phyloP scores from a whole-genome alignment of 345 rosid genomes.

The Excoecaria agallocha region DNA sequence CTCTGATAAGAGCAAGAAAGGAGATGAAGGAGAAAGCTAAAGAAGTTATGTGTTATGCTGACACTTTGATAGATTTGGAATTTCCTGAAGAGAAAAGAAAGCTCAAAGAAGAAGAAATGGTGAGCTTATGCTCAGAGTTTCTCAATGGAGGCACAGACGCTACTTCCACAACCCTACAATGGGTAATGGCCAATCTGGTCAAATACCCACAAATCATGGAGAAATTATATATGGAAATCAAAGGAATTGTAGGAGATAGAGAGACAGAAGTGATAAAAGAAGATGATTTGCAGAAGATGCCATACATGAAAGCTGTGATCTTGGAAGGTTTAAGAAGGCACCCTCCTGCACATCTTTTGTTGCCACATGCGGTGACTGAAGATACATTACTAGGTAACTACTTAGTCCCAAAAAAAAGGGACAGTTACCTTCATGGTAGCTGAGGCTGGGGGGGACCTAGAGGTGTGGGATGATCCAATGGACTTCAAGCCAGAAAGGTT shows the following conservation, averaged over 20 bases:
- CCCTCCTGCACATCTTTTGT: slow-evolving; percentile 11
- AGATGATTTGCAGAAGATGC: slow-evolving; percentile 10
- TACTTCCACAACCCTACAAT: slow-evolving; percentile 6
- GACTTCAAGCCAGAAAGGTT: slow-evolving; percentile 26
- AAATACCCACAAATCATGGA: slow-evolving; percentile 16
- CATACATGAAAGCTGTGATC: slow-evolving; percentile 17
- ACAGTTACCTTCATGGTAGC: slow-evolving; percentile 10
- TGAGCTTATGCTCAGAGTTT: slow-evolving; percentile 13
- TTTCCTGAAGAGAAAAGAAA: slow-evolving; percentile 20
- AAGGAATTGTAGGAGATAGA: slow-evolving; percentile 9
- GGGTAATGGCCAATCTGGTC: slow-evolving; percentile 21
- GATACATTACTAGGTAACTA: background rate
- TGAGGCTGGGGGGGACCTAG: slow-evolving; percentile 11
- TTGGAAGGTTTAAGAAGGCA: slow-evolving; percentile 23
- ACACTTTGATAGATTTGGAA: slow-evolving; percentile 11
- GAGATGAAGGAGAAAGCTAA: background rate
- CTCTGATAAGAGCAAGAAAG: slow-evolving; percentile 16
- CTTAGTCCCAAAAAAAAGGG: slow-evolving; percentile 5
- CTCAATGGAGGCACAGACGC: slow-evolving; percentile 10
- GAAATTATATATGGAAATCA: slow-evolving; percentile 15
- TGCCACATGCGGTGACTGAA: slow-evolving; percentile 23
- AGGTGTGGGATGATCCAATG: slow-evolving; percentile 27
- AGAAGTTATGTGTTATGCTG: background rate
- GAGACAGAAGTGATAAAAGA: slow-evolving; percentile 8
- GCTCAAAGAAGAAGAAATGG: slow-evolving; percentile 13